These are phyloP conservation scores for Trichoderma cornu-damae DNA, from an alignment of 2,329 filamentous ascomycete species.

Conservation along the genomic window DNA sequence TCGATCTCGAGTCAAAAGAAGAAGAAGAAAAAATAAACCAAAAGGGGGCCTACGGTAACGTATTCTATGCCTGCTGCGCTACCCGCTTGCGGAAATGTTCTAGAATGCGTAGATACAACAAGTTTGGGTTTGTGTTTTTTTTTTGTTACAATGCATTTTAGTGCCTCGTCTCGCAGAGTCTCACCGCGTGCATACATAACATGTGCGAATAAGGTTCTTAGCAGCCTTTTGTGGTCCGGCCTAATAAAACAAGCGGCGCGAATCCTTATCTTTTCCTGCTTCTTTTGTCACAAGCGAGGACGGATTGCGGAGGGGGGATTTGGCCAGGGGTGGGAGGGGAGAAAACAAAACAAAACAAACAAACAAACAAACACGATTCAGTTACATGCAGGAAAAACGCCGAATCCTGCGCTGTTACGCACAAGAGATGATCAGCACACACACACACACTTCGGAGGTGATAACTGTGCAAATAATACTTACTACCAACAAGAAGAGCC, in stretches of 20 bases:
- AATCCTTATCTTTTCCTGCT: constrained; percentile 9
- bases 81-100: constrained; percentile 5
- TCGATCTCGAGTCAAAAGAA: too few relatives aligned
- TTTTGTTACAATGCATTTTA: too few relatives aligned
- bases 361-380: constrained; percentile 13
- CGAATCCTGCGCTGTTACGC: constrained; percentile 8
- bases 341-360: too few relatives aligned
- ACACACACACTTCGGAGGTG: too few relatives aligned
- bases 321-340: constrained; percentile 1
- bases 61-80: neutral
- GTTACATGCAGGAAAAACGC: neutral
- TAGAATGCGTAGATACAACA: too few relatives aligned
- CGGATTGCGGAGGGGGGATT: neutral
- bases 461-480: too few relatives aligned
- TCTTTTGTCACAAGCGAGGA: neutral
- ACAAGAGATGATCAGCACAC: constrained; percentile 8
- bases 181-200: neutral
- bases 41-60: too few relatives aligned
- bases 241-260: neutral
- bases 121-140: neutral
- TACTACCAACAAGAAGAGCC: too few relatives aligned
- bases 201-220: too few relatives aligned
- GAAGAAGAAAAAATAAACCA: too few relatives aligned
- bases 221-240: too few relatives aligned
- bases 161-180: neutral